phyloP scores from a whole-genome alignment of 1,284 basidiomycete species.

The Gomphus bonarii region DNA sequence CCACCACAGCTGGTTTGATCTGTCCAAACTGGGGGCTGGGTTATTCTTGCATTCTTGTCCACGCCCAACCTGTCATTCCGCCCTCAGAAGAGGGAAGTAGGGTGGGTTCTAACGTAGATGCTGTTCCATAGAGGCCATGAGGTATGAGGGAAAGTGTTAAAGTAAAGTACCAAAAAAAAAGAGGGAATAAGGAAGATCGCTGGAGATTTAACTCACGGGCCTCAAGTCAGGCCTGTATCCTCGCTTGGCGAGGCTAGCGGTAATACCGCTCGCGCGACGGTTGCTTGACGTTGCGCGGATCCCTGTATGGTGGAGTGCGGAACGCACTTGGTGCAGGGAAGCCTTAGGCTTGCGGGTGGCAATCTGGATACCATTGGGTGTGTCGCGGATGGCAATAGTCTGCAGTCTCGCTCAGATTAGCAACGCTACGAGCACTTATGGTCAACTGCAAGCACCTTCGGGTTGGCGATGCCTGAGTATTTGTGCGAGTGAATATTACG shows the following conservation, averaged over 20 bases:
- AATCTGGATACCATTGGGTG: constrained; percentile 53
- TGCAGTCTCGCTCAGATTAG: constrained; percentile 20
- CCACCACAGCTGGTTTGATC: constrained; percentile 50
- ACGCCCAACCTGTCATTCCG: constrained; percentile 69
- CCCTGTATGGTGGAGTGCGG: constrained; percentile 36
- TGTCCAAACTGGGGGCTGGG: constrained; percentile 33
- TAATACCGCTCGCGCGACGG: constrained; percentile 67
- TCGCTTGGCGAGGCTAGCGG: constrained; percentile 54
- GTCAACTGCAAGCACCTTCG: constrained; percentile 43
- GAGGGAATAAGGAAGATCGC: constrained; percentile 4
- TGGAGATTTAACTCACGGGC: constrained; percentile 42
- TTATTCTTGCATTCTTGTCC: constrained; percentile 76
- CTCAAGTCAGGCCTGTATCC: constrained; percentile 82
- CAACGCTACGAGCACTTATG: background rate
- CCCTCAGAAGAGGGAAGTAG: constrained; percentile 41
- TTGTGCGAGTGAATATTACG: constrained; percentile 81
- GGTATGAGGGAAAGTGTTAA: constrained; percentile 4
- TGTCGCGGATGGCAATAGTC: constrained; percentile 60
- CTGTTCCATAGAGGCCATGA: constrained; percentile 18
- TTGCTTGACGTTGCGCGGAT: constrained; percentile 66
- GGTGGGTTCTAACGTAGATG: constrained; percentile 58
- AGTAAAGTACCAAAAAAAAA: constrained; percentile 9
- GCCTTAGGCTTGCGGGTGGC: constrained; percentile 61
- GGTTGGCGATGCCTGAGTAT: constrained; percentile 80
- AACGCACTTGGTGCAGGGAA: constrained; percentile 41